Evolutionary conservation across 768 basidiomycete genomes (phyloP), one percentile per base, ranked within the genome.

Genomic region (Boletales sp.): DNA sequence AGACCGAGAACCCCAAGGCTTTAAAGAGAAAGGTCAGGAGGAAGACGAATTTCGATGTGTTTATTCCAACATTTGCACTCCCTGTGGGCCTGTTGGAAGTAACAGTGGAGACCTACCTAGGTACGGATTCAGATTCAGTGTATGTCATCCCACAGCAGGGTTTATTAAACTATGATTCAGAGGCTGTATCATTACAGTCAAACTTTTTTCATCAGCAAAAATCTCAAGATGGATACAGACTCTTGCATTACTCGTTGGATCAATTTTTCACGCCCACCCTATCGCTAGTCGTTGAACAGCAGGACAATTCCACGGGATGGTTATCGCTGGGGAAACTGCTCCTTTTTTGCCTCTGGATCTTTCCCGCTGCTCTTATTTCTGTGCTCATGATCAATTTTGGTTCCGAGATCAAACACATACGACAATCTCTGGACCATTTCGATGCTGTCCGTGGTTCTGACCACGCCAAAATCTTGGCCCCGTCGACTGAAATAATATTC

Each of bases 11-110:
- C 19, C 10, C 52, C 45, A 54, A 32, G 31, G 52, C 50, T 10
- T 21, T 42, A 36, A 80, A 75, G 54, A 68, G 58, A 48, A 75
- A 68, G 52, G 56, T 53, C 40, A 66, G 55, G 24, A 63, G 66
- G 21, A 63, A 60, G 44, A 56, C 57, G 4, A 52, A 60, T 24
- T 47, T 83, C 15, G 67, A 79, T 53, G 64, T 89, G 17, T 68
- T 86, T 40, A 63, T 91, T 39, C 89, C 89, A 8, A 79, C 81
- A n/a, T 91, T 91, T 58, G 64, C 79, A 4, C 68, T 89, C n/a
- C 80, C 86, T 8, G 71, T 90, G 38, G 82, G 83, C 40, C 73
- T 75, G 61, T 67, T 90, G 50, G 82, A 86, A 59, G 84, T 87
- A 2, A 72, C 72, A 18, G 63, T 90, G 43, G 80, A 82, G 41